These are phyloP conservation scores for Sphaerobolus stellatus DNA, from an alignment of 1,284 basidiomycete species.

Conservation along the genomic window DNA sequence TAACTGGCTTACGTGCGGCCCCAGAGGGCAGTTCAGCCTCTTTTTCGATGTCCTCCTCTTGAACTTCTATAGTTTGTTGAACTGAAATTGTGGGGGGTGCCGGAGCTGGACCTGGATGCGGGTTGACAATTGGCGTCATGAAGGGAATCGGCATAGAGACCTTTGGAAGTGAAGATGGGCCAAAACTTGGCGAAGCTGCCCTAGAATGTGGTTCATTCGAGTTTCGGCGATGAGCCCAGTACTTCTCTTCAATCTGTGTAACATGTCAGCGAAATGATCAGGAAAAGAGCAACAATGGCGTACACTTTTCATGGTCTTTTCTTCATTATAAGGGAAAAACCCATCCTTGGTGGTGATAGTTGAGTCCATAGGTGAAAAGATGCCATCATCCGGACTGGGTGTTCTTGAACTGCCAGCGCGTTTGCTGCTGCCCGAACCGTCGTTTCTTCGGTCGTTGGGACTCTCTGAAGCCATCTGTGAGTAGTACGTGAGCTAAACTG, in stretches of 20 bases:
- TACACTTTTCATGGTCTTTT: constrained; percentile 71
- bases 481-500: too few species aligned
- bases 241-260: constrained; percentile 71
- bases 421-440: too few species aligned
- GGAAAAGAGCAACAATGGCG: constrained; percentile 26
- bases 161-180: constrained; percentile 5
- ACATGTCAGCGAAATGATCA: constrained; percentile 1
- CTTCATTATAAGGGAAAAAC: constrained; percentile 74
- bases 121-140: not conserved
- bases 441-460: too few species aligned
- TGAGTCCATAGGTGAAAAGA: not conserved
- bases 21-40: constrained; percentile 8
- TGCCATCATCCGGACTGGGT: constrained; percentile 7
- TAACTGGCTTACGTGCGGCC: constrained; percentile 11
- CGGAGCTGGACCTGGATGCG: not conserved
- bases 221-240: constrained; percentile 57
- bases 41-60: constrained; percentile 20
- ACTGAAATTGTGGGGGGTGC: not conserved
- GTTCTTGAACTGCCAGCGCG: too few species aligned
- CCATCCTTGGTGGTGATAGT: constrained; percentile 48
- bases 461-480: too few species aligned
- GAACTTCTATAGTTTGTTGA: constrained; percentile 10
- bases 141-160: not conserved
- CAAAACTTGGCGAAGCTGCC: not conserved
- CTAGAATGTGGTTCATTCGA: constrained; percentile 31